Percentiles rank a stretch among this genome's conserved stretches.
These are phyloP conservation scores for Pichia kluyveri DNA, from an alignment of 805 yeast genomes.

Conservation along the genomic window DNA sequence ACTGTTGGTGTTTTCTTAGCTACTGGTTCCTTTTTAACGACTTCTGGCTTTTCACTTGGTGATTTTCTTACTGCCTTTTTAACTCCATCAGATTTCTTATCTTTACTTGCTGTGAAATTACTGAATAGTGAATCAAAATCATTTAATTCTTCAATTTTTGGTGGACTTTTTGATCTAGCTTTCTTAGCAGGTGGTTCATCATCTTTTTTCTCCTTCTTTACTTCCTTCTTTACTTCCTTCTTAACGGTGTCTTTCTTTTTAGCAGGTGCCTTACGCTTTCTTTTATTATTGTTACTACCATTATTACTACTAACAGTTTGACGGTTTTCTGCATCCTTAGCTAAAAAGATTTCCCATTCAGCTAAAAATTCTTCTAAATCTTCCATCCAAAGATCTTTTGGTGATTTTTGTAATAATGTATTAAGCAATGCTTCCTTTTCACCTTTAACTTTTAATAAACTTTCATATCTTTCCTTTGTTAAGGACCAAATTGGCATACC, in stretches of 20 bases:
- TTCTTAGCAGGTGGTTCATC: slow-evolving; percentile 28
- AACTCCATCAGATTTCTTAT: background rate
- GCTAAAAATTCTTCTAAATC: slow-evolving; percentile 70
- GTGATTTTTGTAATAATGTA: slow-evolving; percentile 51
- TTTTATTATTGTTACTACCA: slow-evolving; percentile 32
- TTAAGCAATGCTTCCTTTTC: slow-evolving; percentile 67
- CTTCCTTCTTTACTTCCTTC: slow-evolving; percentile 36
- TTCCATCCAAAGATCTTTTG: slow-evolving; percentile 80
- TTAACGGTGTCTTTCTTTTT: slow-evolving; percentile 43
- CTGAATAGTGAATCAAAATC: background rate
- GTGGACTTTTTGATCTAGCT: background rate
- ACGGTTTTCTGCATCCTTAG: slow-evolving; percentile 54
- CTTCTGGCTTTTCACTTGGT: too few relatives aligned
- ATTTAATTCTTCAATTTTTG: background rate
- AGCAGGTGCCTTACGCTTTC: slow-evolving; percentile 18
- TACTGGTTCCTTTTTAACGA: background rate
- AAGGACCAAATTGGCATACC: slow-evolving; percentile 94
- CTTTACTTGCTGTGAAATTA: background rate
- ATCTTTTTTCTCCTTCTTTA: slow-evolving; percentile 3
- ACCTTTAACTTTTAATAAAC: slow-evolving; percentile 61
- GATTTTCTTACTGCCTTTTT: background rate
- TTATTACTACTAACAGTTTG: slow-evolving; percentile 38
- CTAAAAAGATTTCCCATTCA: slow-evolving; percentile 61
- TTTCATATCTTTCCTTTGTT: slow-evolving; percentile 82
- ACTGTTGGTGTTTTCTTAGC: slow-evolving; percentile 28